Evolutionary conservation across 1,284 basidiomycete species (phyloP), one percentile per base, ranked within the genome.

Genomic region (Chalciporus sp.): DNA sequence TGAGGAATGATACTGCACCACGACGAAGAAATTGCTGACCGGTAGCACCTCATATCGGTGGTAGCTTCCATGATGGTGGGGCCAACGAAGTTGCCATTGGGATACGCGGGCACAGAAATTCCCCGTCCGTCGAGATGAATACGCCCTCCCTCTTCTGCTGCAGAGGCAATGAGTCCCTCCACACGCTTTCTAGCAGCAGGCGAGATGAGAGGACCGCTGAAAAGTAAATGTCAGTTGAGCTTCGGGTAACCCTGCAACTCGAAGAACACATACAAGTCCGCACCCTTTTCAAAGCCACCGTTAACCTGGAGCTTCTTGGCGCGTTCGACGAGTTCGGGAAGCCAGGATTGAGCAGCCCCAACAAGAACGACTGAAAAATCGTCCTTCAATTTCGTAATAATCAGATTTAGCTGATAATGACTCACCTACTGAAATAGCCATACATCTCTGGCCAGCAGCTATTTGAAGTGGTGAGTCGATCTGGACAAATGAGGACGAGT

Each of bases 361-460:
- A 99, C 92, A 51, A 96, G 82, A 37, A 98, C 79, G 19, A 84
- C 89, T 82, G 61, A 48, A 52, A 40, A 28, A 19, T 51, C 27
- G 40, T 50, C 45, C 31, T 53, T 59, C 42, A 56, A 45, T 48
- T 47, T 31, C 26, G 26, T 28, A 28, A 44, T 16, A 23, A 40
- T 17, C 40, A 8, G 7, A 27, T n/a, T 28, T 29, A 28, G 61
- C 5, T 63, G 65, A 70, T 47, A 53, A 57, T 33, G 17, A 74
- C 82, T 63, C 60, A 88, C 90, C 88, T 45, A 95, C 94, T 12
- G 94, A 95, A 42, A 95, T 77, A 8, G 94, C 94, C 94, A 96
- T 96, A 76, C 95, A 98, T 51, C 96, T 84, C 72, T 99, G 96
- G 20, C 96, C 96, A 37, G 96, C 96, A 60, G 96, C 96, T 83